Base-by-base conservation (phyloP, 164 flowering plant species). In the Chimonanthus salicifolius region DNA sequence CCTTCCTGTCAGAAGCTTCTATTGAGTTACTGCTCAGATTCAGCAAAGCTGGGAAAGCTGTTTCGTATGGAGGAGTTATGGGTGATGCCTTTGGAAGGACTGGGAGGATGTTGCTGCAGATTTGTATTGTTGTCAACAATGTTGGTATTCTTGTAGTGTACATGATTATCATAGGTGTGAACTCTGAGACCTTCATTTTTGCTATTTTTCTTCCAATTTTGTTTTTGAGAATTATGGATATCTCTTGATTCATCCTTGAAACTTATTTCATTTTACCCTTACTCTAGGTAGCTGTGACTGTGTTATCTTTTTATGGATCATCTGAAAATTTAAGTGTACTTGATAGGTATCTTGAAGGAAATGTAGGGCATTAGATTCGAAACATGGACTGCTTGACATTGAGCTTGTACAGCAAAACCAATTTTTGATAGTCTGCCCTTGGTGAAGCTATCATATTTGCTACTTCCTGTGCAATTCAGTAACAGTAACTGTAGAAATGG, bases 11-110 rank as follows among this genome's bases (percentile, higher is more conserved):
- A 0, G 89, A 90, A 60, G 83, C 88, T 15, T 86, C 94, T 1
- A 83, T 94, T 54, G 88, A 84, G 75, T 70, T 90, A 81, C 72
- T 94, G 80, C 79, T 94, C 20, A 81, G 92, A 75, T 91, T 87
- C 81, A 92, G 97, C 76, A 78, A 87, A 75, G 91, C 91, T 9
- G 89, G 91, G 48, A 88, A 85, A 73, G 48, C 89, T 4, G 71
- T 68, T 71, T 93, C 98, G 49, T 95, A 95, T 82, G 94, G 96
- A 48, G 90, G 87, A 70, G 79, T 95, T 11, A 95, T 95, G 99
- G 96, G 89, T 62, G 91, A 91, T 64, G 84, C 96, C 13, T 95
- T 93, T 83, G 99, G 99, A 47, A 90, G 80, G 72, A 71, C 48
- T 70, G 99, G 99, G 43, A 90, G 82, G 81, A 85, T 90, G 20